Evolutionary conservation across 495 filamentous ascomycete genomes (phyloP).

Genomic region (Hypoxylon intermedium): DNA sequence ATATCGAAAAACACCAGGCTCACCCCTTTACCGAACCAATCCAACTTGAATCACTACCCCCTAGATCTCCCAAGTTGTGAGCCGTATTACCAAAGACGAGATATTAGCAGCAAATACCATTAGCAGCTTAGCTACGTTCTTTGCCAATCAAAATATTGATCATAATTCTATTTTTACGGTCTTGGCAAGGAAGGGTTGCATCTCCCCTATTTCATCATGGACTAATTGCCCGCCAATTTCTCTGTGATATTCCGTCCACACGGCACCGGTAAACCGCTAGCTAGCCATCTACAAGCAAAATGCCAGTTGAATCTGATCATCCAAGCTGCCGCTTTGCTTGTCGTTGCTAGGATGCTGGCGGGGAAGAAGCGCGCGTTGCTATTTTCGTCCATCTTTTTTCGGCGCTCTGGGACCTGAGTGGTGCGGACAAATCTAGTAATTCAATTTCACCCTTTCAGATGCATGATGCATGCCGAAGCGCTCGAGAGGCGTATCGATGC

Average conservation of each 20-base stretch:
- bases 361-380: slow-evolving; percentile 4
- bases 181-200: too few species aligned
- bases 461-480: slow-evolving; percentile 29
- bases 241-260: not conserved
- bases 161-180: too few species aligned
- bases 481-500: slow-evolving; percentile 21
- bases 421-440: not conserved
- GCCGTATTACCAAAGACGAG: too few species aligned
- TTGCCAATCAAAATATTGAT: too few species aligned
- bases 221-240: not conserved
- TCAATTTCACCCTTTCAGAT: slow-evolving; percentile 22
- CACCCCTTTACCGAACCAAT: too few species aligned
- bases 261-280: too few species aligned
- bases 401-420: slow-evolving; percentile 1
- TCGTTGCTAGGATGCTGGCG: not conserved
- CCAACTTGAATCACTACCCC: too few species aligned
- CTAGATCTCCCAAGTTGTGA: too few species aligned
- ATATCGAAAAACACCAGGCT: too few species aligned
- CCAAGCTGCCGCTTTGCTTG: not conserved
- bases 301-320: not conserved
- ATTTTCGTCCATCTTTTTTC: slow-evolving; percentile 7
- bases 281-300: not conserved
- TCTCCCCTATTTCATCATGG: too few species aligned
- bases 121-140: too few species aligned
- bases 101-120: too few species aligned